Evolutionary conservation across 352 stramenopile genomes (phyloP).

Genomic region (Pythium dissotocum): DNA sequence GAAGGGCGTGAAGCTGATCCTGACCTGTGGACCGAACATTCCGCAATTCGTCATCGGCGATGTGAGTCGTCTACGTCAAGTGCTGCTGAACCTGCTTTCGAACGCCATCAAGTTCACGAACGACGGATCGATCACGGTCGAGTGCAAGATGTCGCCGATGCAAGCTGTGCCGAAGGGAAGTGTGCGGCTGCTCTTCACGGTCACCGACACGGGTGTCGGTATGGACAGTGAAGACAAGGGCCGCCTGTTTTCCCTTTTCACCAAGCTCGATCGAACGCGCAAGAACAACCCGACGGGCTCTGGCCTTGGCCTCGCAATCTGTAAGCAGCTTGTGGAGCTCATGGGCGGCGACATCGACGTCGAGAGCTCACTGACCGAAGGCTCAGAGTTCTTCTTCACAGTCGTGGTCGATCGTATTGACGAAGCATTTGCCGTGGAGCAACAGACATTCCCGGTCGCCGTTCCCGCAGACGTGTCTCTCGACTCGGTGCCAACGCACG

Average conservation of each 20-base stretch:
- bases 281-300: constrained; percentile 89
- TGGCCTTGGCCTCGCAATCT: constrained; percentile 84
- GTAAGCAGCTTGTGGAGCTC: constrained; percentile 85
- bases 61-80: constrained; percentile 75
- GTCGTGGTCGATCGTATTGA: constrained; percentile 65
- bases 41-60: constrained; percentile 75
- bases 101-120: constrained; percentile 90
- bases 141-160: constrained; percentile 66
- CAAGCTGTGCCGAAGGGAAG: constrained; percentile 61
- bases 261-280: constrained; percentile 72
- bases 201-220: constrained; percentile 82
- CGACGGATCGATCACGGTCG: constrained; percentile 78
- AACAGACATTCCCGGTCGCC: constrained; percentile 45
- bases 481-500: constrained; percentile 58
- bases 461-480: constrained; percentile 30
- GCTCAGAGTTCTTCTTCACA: constrained; percentile 86
- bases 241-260: constrained; percentile 81
- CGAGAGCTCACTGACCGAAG: constrained; percentile 74
- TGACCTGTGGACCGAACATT: constrained; percentile 78
- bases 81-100: constrained; percentile 82
- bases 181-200: constrained; percentile 81
- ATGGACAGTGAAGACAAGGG: constrained; percentile 85
- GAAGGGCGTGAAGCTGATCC: constrained; percentile 83
- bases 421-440: constrained; percentile 41
- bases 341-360: constrained; percentile 89